phyloP scores from a whole-genome alignment of 2,329 filamentous ascomycete genomes.

The Aspergillus alliaceus region DNA sequence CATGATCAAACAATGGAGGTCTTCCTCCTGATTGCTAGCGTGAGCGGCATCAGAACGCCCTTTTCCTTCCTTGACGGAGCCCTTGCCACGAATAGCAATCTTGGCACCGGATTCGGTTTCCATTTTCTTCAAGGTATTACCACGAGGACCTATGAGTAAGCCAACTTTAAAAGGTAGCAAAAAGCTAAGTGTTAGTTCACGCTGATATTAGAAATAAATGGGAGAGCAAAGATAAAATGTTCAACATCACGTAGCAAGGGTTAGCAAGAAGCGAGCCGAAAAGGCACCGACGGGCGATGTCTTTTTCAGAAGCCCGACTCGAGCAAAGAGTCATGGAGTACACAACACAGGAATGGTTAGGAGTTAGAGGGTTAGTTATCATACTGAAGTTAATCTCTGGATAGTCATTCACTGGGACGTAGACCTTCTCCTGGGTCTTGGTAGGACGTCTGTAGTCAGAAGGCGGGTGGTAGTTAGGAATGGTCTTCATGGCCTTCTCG shows the following conservation, averaged over 20 bases:
- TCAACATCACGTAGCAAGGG: conserved; percentile 37
- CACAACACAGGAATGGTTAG: conserved; percentile 57
- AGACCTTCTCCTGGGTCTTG: conserved; percentile 99
- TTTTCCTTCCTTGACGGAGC: conserved; percentile 99
- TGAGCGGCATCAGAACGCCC: conserved; percentile 98
- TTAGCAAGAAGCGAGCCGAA: conserved; percentile 45
- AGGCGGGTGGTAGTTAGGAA: conserved; percentile 98
- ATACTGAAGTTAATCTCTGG: conserved; percentile 99
- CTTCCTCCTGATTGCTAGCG: conserved; percentile 99
- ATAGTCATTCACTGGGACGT: conserved; percentile 99
- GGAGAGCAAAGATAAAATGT: conserved; percentile 25
- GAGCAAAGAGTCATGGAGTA: conserved; percentile 44
- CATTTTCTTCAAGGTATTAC: conserved; percentile 99
- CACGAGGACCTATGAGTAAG: conserved; percentile 99
- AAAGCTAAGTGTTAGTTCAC: conserved; percentile 87
- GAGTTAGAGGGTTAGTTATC: conserved; percentile 98
- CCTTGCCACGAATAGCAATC: conserved; percentile 99
- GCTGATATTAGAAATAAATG: conserved; percentile 38
- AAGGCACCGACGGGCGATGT: conserved; percentile 33
- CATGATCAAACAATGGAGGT: conserved; percentile 99
- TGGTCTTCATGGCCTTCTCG: conserved; percentile 99
- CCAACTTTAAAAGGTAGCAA: conserved; percentile 83
- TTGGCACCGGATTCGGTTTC: conserved; percentile 95
- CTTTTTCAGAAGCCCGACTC: conserved; percentile 40
- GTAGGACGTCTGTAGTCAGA: conserved; percentile 98